phyloP scores from a whole-genome alignment of 140 eudicot species.

The Flaveria floridana region DNA sequence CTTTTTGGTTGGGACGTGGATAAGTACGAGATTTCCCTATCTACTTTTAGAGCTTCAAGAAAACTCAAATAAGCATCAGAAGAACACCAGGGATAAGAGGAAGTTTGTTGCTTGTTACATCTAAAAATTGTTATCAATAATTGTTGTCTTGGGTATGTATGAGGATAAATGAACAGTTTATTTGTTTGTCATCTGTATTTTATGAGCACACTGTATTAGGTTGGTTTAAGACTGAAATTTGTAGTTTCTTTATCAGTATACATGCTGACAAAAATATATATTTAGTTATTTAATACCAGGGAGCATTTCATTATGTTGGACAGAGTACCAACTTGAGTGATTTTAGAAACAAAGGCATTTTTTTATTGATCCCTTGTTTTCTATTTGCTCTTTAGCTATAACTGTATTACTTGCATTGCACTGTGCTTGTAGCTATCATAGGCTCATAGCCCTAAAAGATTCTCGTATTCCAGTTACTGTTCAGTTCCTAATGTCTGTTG shows the following conservation, averaged over 20 bases:
- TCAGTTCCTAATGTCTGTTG: background rate
- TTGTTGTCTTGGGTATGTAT: background rate
- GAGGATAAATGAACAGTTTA: background rate
- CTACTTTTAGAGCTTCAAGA: constrained; percentile 6
- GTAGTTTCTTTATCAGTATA: background rate
- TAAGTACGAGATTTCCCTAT: background rate
- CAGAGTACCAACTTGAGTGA: background rate
- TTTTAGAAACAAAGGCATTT: background rate
- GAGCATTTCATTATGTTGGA: background rate
- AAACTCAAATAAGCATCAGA: constrained; percentile 8
- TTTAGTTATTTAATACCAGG: background rate
- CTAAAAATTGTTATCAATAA: background rate
- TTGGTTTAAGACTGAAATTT: background rate
- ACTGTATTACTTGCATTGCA: background rate
- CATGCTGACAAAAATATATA: background rate
- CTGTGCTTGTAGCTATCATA: background rate
- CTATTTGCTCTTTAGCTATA: background rate
- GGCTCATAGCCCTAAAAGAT: background rate
- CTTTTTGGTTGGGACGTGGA: background rate
- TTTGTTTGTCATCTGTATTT: background rate
- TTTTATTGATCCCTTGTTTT: background rate
- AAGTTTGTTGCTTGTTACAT: background rate
- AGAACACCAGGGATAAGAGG: background rate
- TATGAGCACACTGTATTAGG: background rate
- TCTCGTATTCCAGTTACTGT: constrained; percentile 24